Base-by-base conservation (phyloP, 345 rosid species). In the Euphorbia lathyris region DNA sequence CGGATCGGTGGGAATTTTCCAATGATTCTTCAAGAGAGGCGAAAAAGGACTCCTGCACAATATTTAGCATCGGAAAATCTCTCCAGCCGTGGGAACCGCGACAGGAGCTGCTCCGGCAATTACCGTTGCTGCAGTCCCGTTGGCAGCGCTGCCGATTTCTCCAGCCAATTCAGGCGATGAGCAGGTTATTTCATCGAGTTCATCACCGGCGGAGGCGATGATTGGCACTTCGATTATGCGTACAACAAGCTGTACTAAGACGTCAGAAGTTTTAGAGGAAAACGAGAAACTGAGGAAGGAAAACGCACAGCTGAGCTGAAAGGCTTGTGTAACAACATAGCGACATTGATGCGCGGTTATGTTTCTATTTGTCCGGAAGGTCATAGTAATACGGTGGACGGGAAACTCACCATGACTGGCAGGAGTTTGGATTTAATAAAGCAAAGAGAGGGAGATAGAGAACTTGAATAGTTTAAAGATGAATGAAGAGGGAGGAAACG, bases 1-100 rank as follows among this genome's bases (percentile, higher is more conserved):
- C 98, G 12, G 98, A 93, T 74, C 91, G 95, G 57, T 94, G 98
- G 98, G 98, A 94, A 73, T 94, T 94, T 52, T 87, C 93, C 10
- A 88, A 94, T 30, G 97, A 89, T 12, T 85, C 72, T 94, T 94
- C 47, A 76, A 79, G 62, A 80, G 85, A 78, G 98, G 97, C 22
- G 97, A 89, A 69, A 93, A 88, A 77, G 74, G 74, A 23, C 80
- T 91, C 23, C 90, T 93, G 36, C 86, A 92, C 1, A 92, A 91
- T 64, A 93, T 93, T 30, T 97, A 91, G 69, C 91, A 97, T 0
- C 81, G 98, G 72, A 93, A 93, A 73, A 81, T 91, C 63, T 82
- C 84, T 5, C 85, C 84, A 48, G 12, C 79, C 0, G 68, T 77
- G 6, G n/a, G n/a, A n/a, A n/a, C n/a, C n/a, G n/a, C n/a, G n/a